These are phyloP conservation scores for Podila horticola DNA, from an alignment of 192 early-diverging fungal genomes.

Conservation along the genomic window DNA sequence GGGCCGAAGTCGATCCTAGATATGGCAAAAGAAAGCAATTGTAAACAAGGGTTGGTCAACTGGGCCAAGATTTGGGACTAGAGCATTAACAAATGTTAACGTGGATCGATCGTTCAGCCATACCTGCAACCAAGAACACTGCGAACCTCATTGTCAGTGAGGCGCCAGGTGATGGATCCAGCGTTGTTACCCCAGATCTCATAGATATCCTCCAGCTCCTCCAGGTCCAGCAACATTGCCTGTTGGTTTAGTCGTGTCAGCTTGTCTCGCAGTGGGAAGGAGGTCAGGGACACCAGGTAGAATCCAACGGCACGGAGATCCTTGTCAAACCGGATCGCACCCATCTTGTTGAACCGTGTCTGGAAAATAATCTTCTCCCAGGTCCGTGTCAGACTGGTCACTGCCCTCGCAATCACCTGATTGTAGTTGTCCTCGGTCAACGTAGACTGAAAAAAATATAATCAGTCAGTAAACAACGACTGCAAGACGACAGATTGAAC, in stretches of 20 bases:
- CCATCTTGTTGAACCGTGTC: constrained; percentile 91
- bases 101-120: neutral
- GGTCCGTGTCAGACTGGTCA: constrained; percentile 80
- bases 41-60: neutral
- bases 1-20: constrained; percentile 69
- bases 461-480: constrained; percentile 13
- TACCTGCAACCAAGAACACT: constrained; percentile 74
- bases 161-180: constrained; percentile 74
- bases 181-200: constrained; percentile 76
- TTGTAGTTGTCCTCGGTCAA: constrained; percentile 78
- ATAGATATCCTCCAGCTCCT: constrained; percentile 75
- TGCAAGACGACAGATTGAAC: constrained; percentile 1
- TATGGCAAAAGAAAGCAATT: neutral
- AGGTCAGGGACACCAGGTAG: constrained; percentile 70
- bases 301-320: constrained; percentile 82
- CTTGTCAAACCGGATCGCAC: constrained; percentile 92
- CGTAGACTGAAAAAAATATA: constrained; percentile 47
- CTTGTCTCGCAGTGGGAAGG: constrained; percentile 73
- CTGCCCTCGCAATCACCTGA: constrained; percentile 66
- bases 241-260: constrained; percentile 88
- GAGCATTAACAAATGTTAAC: neutral
- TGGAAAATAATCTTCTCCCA: constrained; percentile 89
- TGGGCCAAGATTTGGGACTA: neutral
- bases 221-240: constrained; percentile 83
- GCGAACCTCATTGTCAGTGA: constrained; percentile 74